A percentile compares a stretch with the other conserved stretches of the same genome.
Conservation (phyloP, 2,329 filamentous ascomycete species). For the Phoma sp. region DNA sequence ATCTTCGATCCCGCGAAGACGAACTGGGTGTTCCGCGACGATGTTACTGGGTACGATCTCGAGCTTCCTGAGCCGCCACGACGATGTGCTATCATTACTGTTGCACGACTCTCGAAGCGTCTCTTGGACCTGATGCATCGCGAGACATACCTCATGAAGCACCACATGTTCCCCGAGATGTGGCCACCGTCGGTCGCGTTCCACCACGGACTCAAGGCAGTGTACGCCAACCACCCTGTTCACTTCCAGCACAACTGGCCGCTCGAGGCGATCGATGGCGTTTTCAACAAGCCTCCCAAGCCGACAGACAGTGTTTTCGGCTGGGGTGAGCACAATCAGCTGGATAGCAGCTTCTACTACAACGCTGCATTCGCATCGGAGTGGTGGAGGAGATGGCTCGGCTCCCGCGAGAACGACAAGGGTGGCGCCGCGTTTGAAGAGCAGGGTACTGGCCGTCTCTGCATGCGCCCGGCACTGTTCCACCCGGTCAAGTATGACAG, state of each 20-base stretch:
- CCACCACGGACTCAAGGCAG: constrained; percentile 78
- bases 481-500: constrained; percentile 58
- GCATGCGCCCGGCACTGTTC: constrained; percentile 53
- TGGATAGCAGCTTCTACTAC: constrained; percentile 59
- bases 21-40: constrained; percentile 73
- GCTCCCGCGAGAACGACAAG: constrained; percentile 54
- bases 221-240: constrained; percentile 78
- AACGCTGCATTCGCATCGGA: constrained; percentile 56
- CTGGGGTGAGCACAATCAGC: constrained; percentile 59
- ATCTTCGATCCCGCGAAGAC: constrained; percentile 77
- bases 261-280: constrained; percentile 52
- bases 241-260: constrained; percentile 79
- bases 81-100: constrained; percentile 78
- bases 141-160: constrained; percentile 74
- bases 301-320: constrained; percentile 56
- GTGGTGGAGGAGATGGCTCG: constrained; percentile 58
- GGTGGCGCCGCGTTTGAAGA: constrained; percentile 51
- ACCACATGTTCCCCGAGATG: constrained; percentile 79
- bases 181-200: constrained; percentile 74
- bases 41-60: constrained; percentile 70
- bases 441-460: constrained; percentile 55
- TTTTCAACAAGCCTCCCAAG: constrained; percentile 56
- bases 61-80: constrained; percentile 66
- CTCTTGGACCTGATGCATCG: constrained; percentile 78
- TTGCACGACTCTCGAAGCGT: constrained; percentile 73